Base-by-base conservation (phyloP, 768 basidiomycete species). In the Rhodotorula babjevae region DNA sequence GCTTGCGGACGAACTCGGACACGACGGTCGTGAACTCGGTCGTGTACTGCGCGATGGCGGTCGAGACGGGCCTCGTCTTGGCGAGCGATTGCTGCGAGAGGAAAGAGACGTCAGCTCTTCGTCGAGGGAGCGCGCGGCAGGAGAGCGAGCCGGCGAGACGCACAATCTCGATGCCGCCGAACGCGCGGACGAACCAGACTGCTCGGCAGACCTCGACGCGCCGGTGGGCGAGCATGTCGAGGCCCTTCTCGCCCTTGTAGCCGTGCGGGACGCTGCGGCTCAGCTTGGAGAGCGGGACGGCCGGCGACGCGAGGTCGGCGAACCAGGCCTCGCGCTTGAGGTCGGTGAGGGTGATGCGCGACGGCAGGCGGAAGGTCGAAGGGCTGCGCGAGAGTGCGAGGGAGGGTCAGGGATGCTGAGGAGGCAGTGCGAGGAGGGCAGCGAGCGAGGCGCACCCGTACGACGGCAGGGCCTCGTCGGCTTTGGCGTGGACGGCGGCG, bases 191-290 rank as follows among this genome's bases (percentile, higher is more conserved):
- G 57, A 76, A 77, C 79, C 79, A 80, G 12, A 78, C 65, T 0
- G 77, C 79, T 11, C 79, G 40, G 0, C 57, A 53, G 25, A 78
- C 29, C 10, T 75, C 69, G 6, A 79, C 79, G 23, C 63, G 59
- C 2, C 76, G 64, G 1, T 50, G 29, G 29, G 69, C 50, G 12
- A 80, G 71, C 77, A 78, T 76, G 33, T 79, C 77, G 49, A 80
- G 67, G 5, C 77, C 71, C 60, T 76, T 76, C 61, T 78, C 78
- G 44, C 78, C 72, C 29, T 76, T 74, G 63, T 73, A 78, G 4
- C 78, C 78, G 59, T 80, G 78, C 3, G 79, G 79, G 3, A 80
- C 68, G 33, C 63, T 69, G n/a, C 72, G 64, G n/a, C 75, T 65
- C 0, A 80, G 76, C 55, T 78, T 77, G 25, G 71, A 68, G 2